Percentiles rank a stretch among this genome's conserved stretches.
Conservation (phyloP, 1,284 basidiomycete genomes). For the Takashimella koratensis region DNA sequence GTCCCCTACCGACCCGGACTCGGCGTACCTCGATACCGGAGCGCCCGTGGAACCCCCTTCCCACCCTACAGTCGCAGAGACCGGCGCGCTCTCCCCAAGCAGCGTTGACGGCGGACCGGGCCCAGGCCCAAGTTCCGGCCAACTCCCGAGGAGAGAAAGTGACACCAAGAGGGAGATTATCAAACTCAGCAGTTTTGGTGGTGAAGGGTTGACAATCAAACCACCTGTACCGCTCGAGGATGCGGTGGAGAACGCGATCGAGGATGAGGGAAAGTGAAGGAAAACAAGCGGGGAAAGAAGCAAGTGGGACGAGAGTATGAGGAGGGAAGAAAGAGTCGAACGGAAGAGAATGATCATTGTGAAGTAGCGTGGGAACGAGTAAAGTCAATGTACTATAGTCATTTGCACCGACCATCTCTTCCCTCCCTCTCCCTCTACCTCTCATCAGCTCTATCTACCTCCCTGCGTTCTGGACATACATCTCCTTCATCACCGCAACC, state of each 20-base stretch:
- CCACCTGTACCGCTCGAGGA: conserved; percentile 19
- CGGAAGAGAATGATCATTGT: too few species aligned
- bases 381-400: too few species aligned
- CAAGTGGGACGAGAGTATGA: conserved; percentile 3
- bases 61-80: conserved; percentile 45
- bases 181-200: conserved; percentile 41
- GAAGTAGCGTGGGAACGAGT: too few species aligned
- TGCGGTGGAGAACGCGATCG: conserved; percentile 15
- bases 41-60: conserved; percentile 7
- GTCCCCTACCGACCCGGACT: background rate
- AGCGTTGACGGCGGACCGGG: conserved; percentile 17
- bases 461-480: too few species aligned
- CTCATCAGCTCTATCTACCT: too few species aligned
- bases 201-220: conserved; percentile 39
- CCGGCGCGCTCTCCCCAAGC: conserved; percentile 20
- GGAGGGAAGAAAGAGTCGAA: conserved; percentile 8
- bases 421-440: too few species aligned
- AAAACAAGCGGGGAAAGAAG: conserved; percentile 3
- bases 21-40: background rate
- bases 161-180: conserved; percentile 29
- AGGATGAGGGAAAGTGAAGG: conserved; percentile 3
- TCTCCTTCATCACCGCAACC: too few species aligned
- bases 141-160: conserved; percentile 36
- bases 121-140: conserved; percentile 29
- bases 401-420: too few species aligned